phyloP scores from a whole-genome alignment of 225 moss, liverwort and hornwort species.

The Rhytidiadelphus loreus region DNA sequence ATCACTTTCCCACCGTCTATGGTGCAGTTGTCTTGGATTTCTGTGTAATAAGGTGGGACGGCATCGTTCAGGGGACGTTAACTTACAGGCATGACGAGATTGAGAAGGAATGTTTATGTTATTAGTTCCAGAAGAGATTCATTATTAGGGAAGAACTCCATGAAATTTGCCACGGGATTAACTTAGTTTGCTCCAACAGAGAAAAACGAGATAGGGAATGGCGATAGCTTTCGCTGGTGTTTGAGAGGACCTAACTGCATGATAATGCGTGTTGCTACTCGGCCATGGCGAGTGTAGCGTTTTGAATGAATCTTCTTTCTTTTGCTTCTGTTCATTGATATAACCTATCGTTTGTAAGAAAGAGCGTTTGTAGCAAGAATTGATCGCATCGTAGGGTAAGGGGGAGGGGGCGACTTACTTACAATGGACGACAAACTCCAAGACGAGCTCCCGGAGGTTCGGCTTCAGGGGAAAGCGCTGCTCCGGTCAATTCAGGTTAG shows the following conservation, averaged over 20 bases:
- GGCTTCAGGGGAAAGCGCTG: conserved; percentile 23
- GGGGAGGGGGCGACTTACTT: background rate
- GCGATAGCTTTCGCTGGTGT: background rate
- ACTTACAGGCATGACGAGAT: background rate
- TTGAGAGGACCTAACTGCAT: background rate
- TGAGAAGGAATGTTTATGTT: background rate
- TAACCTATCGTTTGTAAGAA: background rate
- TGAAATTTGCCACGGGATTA: background rate
- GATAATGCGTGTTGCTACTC: background rate
- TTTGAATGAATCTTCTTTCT: background rate
- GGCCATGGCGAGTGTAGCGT: background rate
- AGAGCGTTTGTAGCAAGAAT: background rate
- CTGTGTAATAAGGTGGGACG: background rate
- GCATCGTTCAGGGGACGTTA: background rate
- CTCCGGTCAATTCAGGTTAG: conserved; percentile 3
- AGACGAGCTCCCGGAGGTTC: background rate
- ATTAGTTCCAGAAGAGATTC: background rate
- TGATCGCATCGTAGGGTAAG: background rate
- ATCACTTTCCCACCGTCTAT: background rate
- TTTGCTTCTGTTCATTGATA: background rate
- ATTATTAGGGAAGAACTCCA: background rate
- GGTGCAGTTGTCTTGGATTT: background rate
- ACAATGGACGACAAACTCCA: conserved; percentile 13
- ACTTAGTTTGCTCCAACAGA: background rate
- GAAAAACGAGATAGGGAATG: background rate